These are phyloP conservation scores for Emericellopsis cladophorae DNA, from an alignment of 2,329 filamentous ascomycete species.

Conservation along the genomic window DNA sequence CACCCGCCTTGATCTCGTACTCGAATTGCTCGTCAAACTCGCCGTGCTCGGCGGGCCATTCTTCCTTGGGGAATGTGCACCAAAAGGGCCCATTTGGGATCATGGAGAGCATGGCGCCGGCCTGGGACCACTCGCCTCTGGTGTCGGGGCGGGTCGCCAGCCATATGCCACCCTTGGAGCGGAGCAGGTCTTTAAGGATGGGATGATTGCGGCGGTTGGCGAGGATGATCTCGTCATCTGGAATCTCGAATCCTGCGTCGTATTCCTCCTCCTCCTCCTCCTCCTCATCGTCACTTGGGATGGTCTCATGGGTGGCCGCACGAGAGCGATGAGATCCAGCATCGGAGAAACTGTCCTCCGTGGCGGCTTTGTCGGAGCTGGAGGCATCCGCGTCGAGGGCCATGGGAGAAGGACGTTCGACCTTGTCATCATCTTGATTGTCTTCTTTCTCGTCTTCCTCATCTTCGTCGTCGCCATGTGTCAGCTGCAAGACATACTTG, in stretches of 20 bases:
- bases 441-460: constrained; percentile 19
- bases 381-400: not conserved
- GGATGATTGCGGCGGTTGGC: constrained; percentile 41
- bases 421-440: constrained; percentile 2
- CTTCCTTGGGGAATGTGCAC: constrained; percentile 39
- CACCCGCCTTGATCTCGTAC: constrained; percentile 37
- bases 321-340: not conserved
- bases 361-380: not conserved
- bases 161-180: constrained; percentile 51
- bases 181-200: constrained; percentile 41
- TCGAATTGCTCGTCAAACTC: constrained; percentile 33
- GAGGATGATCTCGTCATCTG: constrained; percentile 30
- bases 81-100: constrained; percentile 45
- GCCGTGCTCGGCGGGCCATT: constrained; percentile 32
- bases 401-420: not conserved
- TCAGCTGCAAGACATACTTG: constrained; percentile 37
- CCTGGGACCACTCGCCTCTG: constrained; percentile 49
- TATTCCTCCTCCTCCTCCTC: constrained; percentile 9
- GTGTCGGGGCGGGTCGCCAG: constrained; percentile 43
- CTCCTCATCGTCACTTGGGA: not conserved
- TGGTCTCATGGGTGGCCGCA: not conserved
- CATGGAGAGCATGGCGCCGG: constrained; percentile 50
- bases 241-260: constrained; percentile 14
- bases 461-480: constrained; percentile 22
- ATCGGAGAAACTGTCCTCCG: not conserved